phyloP scores from a whole-genome alignment of 2,329 filamentous ascomycete genomes.

The Fusarium pseudoanthophilum region DNA sequence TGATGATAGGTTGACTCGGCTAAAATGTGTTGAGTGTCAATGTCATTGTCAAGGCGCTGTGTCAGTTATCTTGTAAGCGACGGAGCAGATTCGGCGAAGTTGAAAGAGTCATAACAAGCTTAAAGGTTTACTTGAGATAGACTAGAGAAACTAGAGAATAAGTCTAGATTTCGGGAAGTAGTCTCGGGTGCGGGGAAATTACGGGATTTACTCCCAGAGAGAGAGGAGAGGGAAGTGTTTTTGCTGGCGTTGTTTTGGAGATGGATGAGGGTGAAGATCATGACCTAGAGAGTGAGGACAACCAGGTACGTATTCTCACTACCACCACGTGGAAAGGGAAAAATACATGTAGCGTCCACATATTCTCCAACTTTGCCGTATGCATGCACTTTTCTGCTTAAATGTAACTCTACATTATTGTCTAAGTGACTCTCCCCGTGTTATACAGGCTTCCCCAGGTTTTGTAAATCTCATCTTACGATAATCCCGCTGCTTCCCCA shows the following conservation, averaged over 20 bases:
- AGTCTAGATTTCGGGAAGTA: not conserved
- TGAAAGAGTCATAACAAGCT: not conserved
- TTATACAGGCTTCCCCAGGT: slow-evolving; percentile 33
- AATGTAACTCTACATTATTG: not conserved
- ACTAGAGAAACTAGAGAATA: not conserved
- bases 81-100: not conserved
- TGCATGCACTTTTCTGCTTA: not conserved
- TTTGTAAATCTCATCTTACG: slow-evolving; percentile 13
- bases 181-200: slow-evolving; percentile 23
- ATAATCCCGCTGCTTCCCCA: slow-evolving; percentile 1
- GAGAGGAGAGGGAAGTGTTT: not conserved
- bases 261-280: slow-evolving; percentile 24
- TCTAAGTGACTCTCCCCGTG: not conserved
- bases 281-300: not conserved
- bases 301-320: not conserved
- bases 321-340: slow-evolving; percentile 20
- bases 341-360: not conserved
- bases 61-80: not conserved
- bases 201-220: not conserved
- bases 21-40: not conserved
- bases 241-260: slow-evolving; percentile 14
- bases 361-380: slow-evolving; percentile 19
- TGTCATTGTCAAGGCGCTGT: not conserved
- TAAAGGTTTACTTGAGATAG: not conserved
- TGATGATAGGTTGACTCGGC: slow-evolving; percentile 11